phyloP scores from a whole-genome alignment of 176 grass and related monocot genomes.

The Stipa capillata region DNA sequence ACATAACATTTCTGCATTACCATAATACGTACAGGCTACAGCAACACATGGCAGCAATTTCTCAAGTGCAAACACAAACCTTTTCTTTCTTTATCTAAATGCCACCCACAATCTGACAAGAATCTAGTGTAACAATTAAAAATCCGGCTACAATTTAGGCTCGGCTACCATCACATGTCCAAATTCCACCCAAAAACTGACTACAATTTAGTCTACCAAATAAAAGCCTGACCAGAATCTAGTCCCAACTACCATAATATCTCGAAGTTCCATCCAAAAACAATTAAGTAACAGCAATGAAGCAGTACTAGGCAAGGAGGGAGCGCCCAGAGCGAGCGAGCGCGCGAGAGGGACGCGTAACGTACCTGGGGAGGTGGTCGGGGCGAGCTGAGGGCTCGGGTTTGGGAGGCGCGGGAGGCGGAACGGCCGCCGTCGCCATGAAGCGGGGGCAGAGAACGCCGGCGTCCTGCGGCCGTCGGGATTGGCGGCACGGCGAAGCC shows the following conservation, averaged over 20 bases:
- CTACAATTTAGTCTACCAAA: no score
- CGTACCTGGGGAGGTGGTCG: background rate
- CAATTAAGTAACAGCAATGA: no score
- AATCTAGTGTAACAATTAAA: background rate
- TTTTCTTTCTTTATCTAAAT: no score
- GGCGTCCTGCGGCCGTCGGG: background rate
- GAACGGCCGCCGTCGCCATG: constrained; percentile 4
- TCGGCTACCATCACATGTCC: no score
- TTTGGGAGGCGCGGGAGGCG: background rate
- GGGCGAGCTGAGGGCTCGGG: background rate
- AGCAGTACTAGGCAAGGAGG: background rate
- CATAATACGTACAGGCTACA: background rate
- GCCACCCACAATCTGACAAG: background rate
- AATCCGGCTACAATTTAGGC: no score
- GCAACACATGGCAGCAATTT: background rate
- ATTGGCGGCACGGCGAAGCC: background rate
- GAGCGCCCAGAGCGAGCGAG: background rate
- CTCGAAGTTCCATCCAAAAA: background rate
- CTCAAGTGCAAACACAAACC: background rate
- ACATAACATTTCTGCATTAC: background rate
- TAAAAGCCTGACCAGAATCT: no score
- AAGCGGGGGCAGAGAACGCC: background rate
- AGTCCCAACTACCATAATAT: no score
- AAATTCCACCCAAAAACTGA: no score
- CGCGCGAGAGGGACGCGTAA: background rate